Percentiles rank a stretch among this genome's conserved stretches.
Evolutionary conservation across 768 basidiomycete genomes (phyloP).

Genomic region (Lactarius hatsudake): DNA sequence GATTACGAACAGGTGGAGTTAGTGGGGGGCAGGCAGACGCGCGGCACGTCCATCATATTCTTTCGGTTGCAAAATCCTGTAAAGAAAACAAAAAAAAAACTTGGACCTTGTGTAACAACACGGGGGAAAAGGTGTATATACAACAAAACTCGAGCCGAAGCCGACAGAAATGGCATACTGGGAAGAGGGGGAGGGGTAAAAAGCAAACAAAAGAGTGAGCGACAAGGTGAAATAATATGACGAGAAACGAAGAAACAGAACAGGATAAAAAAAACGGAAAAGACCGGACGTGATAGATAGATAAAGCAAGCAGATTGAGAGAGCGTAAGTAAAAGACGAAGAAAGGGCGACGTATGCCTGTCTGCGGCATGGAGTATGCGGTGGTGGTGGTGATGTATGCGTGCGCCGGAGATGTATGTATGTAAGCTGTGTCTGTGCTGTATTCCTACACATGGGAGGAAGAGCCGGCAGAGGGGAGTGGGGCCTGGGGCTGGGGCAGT

Average conservation of each 20-base stretch:
- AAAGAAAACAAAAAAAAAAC: not conserved
- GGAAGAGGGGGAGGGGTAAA: not conserved
- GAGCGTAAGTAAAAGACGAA: not conserved
- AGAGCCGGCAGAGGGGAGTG: not conserved
- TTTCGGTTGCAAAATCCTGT: not conserved
- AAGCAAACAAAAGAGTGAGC: not conserved
- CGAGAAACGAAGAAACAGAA: not conserved
- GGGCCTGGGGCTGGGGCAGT: not conserved
- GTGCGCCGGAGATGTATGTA: not conserved
- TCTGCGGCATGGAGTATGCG: not conserved
- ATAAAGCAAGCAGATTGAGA: not conserved
- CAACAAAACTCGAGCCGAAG: not conserved
- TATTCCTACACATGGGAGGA: not conserved
- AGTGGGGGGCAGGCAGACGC: not conserved
- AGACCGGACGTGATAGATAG: not conserved
- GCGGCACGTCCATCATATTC: not conserved
- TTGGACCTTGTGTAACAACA: not conserved
- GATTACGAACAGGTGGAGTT: not conserved
- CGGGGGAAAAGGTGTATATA: not conserved
- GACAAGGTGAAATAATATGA: not conserved
- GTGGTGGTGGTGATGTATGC: not conserved
- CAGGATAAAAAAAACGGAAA: not conserved
- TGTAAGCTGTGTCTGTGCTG: not conserved
- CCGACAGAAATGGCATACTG: not conserved
- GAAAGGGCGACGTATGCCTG: not conserved